Base-by-base conservation (phyloP, 2,329 filamentous ascomycete genomes). In the Paecilomyces variotii region DNA sequence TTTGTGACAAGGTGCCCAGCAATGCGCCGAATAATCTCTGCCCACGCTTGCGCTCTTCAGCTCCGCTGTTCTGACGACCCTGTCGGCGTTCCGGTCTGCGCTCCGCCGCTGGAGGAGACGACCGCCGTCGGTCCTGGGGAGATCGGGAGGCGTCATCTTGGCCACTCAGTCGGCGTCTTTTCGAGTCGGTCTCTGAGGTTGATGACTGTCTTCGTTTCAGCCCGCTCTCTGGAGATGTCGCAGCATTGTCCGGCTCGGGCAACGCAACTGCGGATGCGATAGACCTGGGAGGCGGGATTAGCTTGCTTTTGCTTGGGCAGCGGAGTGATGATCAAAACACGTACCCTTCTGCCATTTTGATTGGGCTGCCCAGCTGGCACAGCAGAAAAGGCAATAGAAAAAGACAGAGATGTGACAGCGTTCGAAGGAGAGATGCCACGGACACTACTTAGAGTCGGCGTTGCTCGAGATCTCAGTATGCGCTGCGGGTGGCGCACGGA, bases 21-120 rank as follows among this genome's bases (percentile, higher is more conserved):
- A 95, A 77, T 35, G 87, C 89, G 61, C 93, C 92, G 70, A 97
- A 97, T 61, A 97, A 80, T 56, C 93, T 84, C 73, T 89, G 88
- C 25, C 90, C 89, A 39, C 93, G 87, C 71, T 89, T 91, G 73
- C 87, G 90, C 71, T 97, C 93, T 67, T 95, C 89, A 59, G 79
- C 76, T 56, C 81, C 75, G 58, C 71, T 78, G 59, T 57, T 59
- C 60, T 66, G 62, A 27, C 60, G 59, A n/a, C 60, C 54, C 27
- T 62, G 61, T 56, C 59, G 65, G 24, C 56, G 61, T 51, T 63
- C 61, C 57, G 56, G 57, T 26, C 62, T 63, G n/a, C 53, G 57
- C 19, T 63, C 63, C 58, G 58, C 52, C 45, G 56, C 35, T 12
- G 63, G 54, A n/a, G 70, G 65, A 3, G 67, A 60, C 49, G 70